These are phyloP conservation scores for Drechslera avenae DNA, from an alignment of 2,329 filamentous ascomycete species.

Conservation along the genomic window DNA sequence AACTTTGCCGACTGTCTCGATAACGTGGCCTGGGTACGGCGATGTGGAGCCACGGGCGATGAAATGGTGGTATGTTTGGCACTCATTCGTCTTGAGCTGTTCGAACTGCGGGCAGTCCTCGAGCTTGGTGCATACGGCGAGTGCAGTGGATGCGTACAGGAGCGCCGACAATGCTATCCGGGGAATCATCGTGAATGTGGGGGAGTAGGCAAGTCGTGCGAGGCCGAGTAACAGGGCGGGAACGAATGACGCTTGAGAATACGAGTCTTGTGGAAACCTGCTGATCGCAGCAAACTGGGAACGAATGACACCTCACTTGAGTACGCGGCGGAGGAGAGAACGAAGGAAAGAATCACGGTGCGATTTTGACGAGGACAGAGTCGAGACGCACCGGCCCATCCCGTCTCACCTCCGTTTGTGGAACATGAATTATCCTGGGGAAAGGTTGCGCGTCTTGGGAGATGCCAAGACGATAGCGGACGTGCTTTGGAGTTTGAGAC, in stretches of 20 bases:
- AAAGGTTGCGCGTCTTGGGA: conserved; percentile 15
- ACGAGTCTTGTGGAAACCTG: neutral
- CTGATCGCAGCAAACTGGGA: neutral
- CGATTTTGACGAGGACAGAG: neutral
- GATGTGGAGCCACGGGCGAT: conserved; percentile 35
- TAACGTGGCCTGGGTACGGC: conserved; percentile 35
- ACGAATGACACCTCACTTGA: neutral
- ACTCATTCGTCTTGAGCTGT: conserved; percentile 30
- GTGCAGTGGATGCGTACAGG: conserved; percentile 20
- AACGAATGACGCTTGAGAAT: neutral
- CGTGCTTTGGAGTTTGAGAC: conserved; percentile 14
- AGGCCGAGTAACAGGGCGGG: neutral
- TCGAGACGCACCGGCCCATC: neutral
- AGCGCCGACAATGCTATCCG: conserved; percentile 24
- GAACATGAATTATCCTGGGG: neutral
- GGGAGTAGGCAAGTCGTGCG: neutral
- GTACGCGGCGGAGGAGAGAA: neutral
- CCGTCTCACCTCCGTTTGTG: conserved; percentile 2
- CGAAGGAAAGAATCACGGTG: neutral
- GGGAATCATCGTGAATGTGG: conserved; percentile 24
- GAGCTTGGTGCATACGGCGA: conserved; percentile 36
- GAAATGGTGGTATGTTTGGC: conserved; percentile 35
- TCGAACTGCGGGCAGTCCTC: conserved; percentile 32
- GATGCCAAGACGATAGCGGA: conserved; percentile 14
- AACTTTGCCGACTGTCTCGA: conserved; percentile 33